A percentile compares a stretch with the other conserved stretches of the same genome.
Conservation (phyloP, 1,139 yeast genomes). For the Citeromyces siamensis region DNA sequence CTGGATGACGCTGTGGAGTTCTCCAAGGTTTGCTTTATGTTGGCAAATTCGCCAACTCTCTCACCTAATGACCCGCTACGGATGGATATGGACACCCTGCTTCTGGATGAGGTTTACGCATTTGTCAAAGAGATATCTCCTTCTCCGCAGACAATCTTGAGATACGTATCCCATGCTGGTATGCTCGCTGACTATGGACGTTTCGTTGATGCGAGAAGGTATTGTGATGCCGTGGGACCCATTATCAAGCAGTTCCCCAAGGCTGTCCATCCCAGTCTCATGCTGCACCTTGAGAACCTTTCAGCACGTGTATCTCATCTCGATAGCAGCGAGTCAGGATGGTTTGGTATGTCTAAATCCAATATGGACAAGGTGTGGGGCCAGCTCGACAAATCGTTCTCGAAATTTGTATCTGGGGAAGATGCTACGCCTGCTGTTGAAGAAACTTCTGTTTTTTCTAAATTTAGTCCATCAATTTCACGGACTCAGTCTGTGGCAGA, state of each 20-base stretch:
- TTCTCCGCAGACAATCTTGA: slow-evolving; percentile 36
- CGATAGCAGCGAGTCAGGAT: slow-evolving; percentile 10
- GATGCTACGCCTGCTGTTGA: slow-evolving; percentile 24
- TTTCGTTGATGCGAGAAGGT: slow-evolving; percentile 41
- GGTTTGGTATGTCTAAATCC: slow-evolving; percentile 38
- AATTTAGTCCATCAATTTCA: slow-evolving; percentile 43
- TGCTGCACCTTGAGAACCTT: slow-evolving; percentile 3
- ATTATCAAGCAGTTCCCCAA: slow-evolving; percentile 30
- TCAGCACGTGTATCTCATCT: slow-evolving; percentile 1
- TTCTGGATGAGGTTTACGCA: slow-evolving; percentile 68
- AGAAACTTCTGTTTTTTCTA: slow-evolving; percentile 46
- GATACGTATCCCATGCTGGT: slow-evolving; percentile 52
- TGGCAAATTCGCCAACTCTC: slow-evolving; percentile 17
- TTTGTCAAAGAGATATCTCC: slow-evolving; percentile 25
- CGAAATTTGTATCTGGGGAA: slow-evolving; percentile 87
- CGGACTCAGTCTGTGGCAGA: slow-evolving; percentile 38
- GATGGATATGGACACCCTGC: slow-evolving; percentile 26
- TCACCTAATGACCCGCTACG: slow-evolving; percentile 15
- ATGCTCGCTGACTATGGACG: slow-evolving; percentile 53
- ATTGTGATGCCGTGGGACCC: slow-evolving; percentile 39
- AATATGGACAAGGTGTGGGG: slow-evolving; percentile 84
- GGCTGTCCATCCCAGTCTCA: slow-evolving; percentile 19
- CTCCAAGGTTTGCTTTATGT: slow-evolving; percentile 12
- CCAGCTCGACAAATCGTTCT: slow-evolving; percentile 65
- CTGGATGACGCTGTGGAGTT: slow-evolving; percentile 24